These are phyloP conservation scores for Macrophomina tecta DNA, from an alignment of 2,329 filamentous ascomycete genomes.

Conservation along the genomic window DNA sequence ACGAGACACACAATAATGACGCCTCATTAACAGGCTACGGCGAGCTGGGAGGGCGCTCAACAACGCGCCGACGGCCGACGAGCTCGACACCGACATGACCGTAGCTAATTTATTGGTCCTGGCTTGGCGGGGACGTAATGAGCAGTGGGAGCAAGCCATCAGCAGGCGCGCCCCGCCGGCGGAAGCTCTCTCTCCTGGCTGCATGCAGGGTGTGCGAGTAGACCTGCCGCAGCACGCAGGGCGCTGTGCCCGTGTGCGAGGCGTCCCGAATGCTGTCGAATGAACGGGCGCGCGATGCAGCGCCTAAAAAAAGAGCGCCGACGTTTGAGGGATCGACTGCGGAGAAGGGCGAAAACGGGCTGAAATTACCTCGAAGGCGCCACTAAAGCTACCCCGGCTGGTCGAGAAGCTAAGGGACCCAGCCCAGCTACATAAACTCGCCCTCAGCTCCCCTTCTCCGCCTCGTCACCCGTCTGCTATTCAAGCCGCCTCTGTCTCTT, in stretches of 20 bases:
- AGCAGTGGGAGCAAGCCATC: not conserved
- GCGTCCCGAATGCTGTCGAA: not conserved
- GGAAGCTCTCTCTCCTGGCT: not conserved
- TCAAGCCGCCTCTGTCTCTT: not conserved
- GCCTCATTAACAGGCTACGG: not conserved
- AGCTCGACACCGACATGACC: not conserved
- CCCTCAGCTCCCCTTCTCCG: not conserved
- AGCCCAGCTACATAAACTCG: not conserved
- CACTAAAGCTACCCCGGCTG: conserved; percentile 4
- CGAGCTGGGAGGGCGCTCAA: not conserved
- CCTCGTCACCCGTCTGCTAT: conserved; percentile 17
- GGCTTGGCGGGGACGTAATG: not conserved
- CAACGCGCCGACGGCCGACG: not conserved
- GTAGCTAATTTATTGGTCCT: not conserved
- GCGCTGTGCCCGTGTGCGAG: not conserved
- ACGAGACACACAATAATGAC: not conserved
- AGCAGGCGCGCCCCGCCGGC: not conserved
- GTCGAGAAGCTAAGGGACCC: conserved; percentile 12
- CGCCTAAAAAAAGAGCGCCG: conserved; percentile 7
- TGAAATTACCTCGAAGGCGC: conserved; percentile 6
- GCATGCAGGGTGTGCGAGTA: not conserved
- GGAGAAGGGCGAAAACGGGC: conserved; percentile 12
- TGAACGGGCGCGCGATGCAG: conserved; percentile 2
- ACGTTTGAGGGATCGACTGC: conserved; percentile 16
- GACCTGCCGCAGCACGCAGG: not conserved